phyloP scores from a whole-genome alignment of 257 asterid genomes.

The Leonotis leonurus region DNA sequence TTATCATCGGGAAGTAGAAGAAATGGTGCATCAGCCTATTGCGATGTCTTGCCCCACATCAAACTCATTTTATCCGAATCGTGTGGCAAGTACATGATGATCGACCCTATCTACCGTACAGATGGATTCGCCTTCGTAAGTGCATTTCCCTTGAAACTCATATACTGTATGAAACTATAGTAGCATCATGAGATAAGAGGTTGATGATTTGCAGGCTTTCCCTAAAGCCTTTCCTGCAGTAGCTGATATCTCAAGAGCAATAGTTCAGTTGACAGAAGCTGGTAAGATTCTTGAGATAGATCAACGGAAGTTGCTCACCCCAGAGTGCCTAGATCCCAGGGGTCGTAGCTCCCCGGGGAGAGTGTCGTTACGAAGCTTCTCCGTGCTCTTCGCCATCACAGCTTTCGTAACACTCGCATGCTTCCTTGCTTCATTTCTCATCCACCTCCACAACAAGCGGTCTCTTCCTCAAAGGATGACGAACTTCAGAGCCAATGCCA shows the following conservation, averaged over 20 bases:
- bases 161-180: not conserved
- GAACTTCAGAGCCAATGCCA: not conserved
- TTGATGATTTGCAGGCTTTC: conserved; percentile 24
- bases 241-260: conserved; percentile 33
- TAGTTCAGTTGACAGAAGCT: conserved; percentile 20
- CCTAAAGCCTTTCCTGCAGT: conserved; percentile 34
- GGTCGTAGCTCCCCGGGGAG: not conserved
- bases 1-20: conserved; percentile 24
- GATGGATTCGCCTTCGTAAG: conserved; percentile 47
- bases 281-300: conserved; percentile 21
- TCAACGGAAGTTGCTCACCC: not conserved
- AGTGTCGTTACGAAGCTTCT: conserved; percentile 25
- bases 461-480: conserved; percentile 16
- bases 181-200: not conserved
- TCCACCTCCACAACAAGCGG: conserved; percentile 3
- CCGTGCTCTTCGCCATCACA: conserved; percentile 26
- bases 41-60: conserved; percentile 42
- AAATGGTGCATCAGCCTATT: conserved; percentile 40
- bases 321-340: conserved; percentile 9
- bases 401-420: conserved; percentile 30
- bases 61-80: conserved; percentile 19
- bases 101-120: conserved; percentile 37
- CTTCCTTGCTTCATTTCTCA: conserved; percentile 17
- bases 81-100: conserved; percentile 31
- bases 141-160: not conserved